A percentile compares a stretch with the other conserved stretches of the same genome.
These are phyloP conservation scores for Solanum chilense DNA, from an alignment of 257 asterid species.

Conservation along the genomic window DNA sequence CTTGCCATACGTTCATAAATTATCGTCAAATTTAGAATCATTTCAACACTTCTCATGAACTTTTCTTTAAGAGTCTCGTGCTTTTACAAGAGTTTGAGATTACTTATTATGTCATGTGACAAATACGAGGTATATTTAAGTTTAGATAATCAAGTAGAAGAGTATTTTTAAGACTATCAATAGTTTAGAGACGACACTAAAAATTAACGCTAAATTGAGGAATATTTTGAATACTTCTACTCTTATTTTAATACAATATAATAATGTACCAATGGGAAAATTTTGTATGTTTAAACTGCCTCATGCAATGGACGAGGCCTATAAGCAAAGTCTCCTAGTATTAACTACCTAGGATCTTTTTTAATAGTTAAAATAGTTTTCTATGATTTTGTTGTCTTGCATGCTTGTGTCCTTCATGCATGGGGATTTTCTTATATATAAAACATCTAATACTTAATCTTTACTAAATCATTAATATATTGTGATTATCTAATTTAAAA, in stretches of 20 bases:
- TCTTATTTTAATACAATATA: not conserved
- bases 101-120: too few relatives aligned
- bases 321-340: not conserved
- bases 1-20: too few relatives aligned
- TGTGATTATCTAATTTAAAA: not conserved
- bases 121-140: fast-evolving
- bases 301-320: not conserved
- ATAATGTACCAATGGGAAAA: not conserved
- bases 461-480: not conserved
- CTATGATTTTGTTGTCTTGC: not conserved
- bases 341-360: not conserved
- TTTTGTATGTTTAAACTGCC: not conserved
- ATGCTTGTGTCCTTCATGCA: not conserved
- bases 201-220: too few relatives aligned
- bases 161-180: too few relatives aligned
- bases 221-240: too few relatives aligned
- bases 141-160: too few relatives aligned
- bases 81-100: too few relatives aligned
- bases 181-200: too few relatives aligned
- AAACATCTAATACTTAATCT: not conserved
- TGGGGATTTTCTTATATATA: not conserved
- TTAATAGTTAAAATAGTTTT: not conserved
- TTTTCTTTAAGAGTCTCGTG: too few relatives aligned
- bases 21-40: too few relatives aligned
- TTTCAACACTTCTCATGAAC: too few relatives aligned